A percentile compares a stretch with the other conserved stretches of the same genome.
phyloP scores from a whole-genome alignment of 352 stramenopile genomes.

The Globisporangium cederbergense region DNA sequence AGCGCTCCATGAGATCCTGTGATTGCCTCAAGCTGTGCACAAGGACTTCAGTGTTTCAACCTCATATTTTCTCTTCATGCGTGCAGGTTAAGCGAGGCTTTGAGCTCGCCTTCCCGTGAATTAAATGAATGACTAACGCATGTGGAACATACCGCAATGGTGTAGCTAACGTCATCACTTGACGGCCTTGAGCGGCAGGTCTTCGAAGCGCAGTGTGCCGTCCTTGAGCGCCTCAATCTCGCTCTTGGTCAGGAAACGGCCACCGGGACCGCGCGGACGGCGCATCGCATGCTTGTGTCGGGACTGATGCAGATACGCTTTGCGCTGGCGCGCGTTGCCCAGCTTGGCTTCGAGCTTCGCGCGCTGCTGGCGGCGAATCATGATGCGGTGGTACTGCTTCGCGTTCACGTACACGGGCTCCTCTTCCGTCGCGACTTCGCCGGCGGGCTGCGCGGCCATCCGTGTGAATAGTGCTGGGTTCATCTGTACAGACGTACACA shows the following conservation, averaged over 20 bases:
- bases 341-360: constrained; percentile 87
- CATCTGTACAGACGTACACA: background rate
- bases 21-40: no score
- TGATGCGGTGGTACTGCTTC: constrained; percentile 90
- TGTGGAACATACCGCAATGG: background rate
- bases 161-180: background rate
- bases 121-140: background rate
- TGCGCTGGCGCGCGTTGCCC: constrained; percentile 69
- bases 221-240: constrained; percentile 77
- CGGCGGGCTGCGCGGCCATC: background rate
- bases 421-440: constrained; percentile 38
- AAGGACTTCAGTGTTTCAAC: no score
- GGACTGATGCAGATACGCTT: constrained; percentile 85
- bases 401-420: constrained; percentile 89
- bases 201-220: constrained; percentile 60
- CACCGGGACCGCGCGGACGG: constrained; percentile 73
- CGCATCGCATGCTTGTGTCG: constrained; percentile 87
- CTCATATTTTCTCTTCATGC: background rate
- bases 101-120: background rate
- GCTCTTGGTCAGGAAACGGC: constrained; percentile 79
- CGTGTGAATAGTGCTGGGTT: constrained; percentile 1
- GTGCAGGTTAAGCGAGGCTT: background rate
- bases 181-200: constrained; percentile 41
- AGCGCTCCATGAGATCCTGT: no score
- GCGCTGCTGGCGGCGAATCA: constrained; percentile 84